A percentile compares a stretch with the other conserved stretches of the same genome.
These are phyloP conservation scores for Bondarzewia mesenterica DNA, from an alignment of 1,284 basidiomycete species.

Conservation along the genomic window DNA sequence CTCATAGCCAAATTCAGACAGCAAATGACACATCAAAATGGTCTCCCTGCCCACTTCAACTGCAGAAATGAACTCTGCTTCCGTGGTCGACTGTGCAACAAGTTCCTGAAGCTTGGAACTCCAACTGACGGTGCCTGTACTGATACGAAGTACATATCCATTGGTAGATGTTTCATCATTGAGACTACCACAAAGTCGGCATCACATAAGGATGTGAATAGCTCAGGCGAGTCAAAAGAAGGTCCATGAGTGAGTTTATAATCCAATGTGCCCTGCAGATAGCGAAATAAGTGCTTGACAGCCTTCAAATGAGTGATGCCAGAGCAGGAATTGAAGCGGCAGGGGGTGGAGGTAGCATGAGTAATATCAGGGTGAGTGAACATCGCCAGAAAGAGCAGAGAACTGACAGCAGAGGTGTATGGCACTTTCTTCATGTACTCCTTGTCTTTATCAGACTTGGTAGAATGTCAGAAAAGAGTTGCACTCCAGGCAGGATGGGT, in stretches of 20 bases:
- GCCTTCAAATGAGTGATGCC: constrained; percentile 18
- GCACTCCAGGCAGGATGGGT: constrained; percentile 13
- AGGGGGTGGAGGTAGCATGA: constrained; percentile 18
- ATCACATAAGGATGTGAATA: constrained; percentile 2
- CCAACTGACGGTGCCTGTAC: constrained; percentile 8
- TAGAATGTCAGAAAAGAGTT: constrained; percentile 4
- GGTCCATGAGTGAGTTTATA: not conserved
- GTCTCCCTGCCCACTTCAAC: too few relatives aligned
- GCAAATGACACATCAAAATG: too few relatives aligned
- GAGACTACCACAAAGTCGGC: constrained; percentile 2
- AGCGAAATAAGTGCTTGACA: constrained; percentile 19
- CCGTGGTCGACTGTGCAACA: constrained; percentile 9
- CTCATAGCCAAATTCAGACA: too few relatives aligned
- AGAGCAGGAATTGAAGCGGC: constrained; percentile 18
- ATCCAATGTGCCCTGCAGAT: constrained; percentile 15
- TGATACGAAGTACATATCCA: constrained; percentile 6
- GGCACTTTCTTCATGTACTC: not conserved
- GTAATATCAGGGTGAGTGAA: constrained; percentile 24
- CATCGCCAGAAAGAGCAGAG: constrained; percentile 3
- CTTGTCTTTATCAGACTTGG: not conserved
- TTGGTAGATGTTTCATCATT: constrained; percentile 1
- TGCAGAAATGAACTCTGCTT: too few relatives aligned
- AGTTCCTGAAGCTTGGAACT: constrained; percentile 3
- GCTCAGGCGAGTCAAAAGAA: constrained; percentile 1
- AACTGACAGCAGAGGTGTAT: constrained; percentile 2